Evolutionary conservation across 1,139 yeast species (phyloP).

Genomic region (Nakaseomyces sp.): DNA sequence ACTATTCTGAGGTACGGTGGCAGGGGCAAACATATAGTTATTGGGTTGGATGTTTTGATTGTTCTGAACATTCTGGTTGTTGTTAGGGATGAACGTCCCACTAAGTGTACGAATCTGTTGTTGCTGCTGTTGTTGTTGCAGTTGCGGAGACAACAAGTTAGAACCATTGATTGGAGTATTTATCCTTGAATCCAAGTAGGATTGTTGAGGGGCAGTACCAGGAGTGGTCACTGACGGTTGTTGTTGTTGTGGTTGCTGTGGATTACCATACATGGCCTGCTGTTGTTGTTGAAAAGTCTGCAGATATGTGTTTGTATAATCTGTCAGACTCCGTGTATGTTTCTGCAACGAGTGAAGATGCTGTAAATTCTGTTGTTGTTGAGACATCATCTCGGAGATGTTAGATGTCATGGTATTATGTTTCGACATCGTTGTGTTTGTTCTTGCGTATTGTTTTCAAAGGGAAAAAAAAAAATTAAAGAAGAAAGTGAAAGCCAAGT

Average conservation of each 20-base stretch:
- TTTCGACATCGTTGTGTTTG: constrained; percentile 21
- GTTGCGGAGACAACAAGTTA: constrained; percentile 2
- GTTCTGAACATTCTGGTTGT: not conserved
- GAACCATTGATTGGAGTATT: constrained; percentile 6
- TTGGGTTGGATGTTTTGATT: not conserved
- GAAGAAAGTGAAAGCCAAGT: too few relatives aligned
- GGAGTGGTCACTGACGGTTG: not conserved
- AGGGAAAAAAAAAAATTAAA: too few relatives aligned
- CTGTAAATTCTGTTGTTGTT: constrained; percentile 32
- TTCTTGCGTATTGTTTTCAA: too few relatives aligned
- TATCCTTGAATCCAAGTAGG: constrained; percentile 3
- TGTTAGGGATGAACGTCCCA: not conserved
- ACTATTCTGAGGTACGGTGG: not conserved
- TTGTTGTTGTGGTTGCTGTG: not conserved
- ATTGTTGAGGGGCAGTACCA: not conserved
- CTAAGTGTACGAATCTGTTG: constrained; percentile 8
- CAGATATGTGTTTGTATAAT: constrained; percentile 22
- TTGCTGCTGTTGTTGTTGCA: constrained; percentile 7
- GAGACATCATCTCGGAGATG: constrained; percentile 30
- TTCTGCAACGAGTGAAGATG: constrained; percentile 30
- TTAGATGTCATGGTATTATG: constrained; percentile 32
- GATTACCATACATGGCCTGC: constrained; percentile 6
- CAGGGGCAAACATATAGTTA: not conserved
- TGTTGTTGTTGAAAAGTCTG: constrained; percentile 26
- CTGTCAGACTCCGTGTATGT: constrained; percentile 16